phyloP scores from a whole-genome alignment of 768 basidiomycete species.

The Exidia glandulosa region DNA sequence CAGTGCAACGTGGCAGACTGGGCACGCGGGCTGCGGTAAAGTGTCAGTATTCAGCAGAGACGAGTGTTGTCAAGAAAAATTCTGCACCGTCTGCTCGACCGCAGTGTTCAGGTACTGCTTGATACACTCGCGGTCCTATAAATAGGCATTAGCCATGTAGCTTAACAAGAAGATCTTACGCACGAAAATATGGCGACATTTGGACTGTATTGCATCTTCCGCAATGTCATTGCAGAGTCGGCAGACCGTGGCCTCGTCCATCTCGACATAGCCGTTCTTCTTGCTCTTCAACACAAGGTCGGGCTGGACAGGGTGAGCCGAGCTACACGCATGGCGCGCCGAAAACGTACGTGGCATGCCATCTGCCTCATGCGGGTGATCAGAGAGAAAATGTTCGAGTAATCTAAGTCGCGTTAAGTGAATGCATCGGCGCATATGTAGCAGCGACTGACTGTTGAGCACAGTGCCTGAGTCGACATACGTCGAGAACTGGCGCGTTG shows the following conservation, averaged over 20 bases:
- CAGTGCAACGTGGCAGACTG: constrained; percentile 84
- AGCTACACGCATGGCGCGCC: background rate
- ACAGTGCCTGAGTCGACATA: constrained; percentile 86
- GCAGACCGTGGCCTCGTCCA: constrained; percentile 78
- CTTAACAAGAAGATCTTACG: background rate
- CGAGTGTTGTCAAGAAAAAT: constrained; percentile 13
- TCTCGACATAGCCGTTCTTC: constrained; percentile 47
- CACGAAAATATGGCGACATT: constrained; percentile 81
- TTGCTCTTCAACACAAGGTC: constrained; percentile 87
- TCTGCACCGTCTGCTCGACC: constrained; percentile 55
- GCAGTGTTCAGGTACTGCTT: constrained; percentile 77
- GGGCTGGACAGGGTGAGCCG: constrained; percentile 32
- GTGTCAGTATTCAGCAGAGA: background rate
- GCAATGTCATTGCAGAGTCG: constrained; percentile 94
- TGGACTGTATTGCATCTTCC: constrained; percentile 92
- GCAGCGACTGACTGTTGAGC: constrained; percentile 63
- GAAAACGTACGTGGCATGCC: constrained; percentile 54
- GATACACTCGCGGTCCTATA: constrained; percentile 79
- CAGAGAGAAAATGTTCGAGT: constrained; percentile 76
- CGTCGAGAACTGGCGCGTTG: constrained; percentile 82
- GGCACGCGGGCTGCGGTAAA: constrained; percentile 66
- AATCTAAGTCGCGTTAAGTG: constrained; percentile 40
- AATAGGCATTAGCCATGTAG: background rate
- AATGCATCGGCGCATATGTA: constrained; percentile 3
- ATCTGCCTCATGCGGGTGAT: constrained; percentile 94